A percentile compares a stretch with the other conserved stretches of the same genome.
Evolutionary conservation across 208 protist species (phyloP).

Genomic region (Leishmania tarentolae): DNA sequence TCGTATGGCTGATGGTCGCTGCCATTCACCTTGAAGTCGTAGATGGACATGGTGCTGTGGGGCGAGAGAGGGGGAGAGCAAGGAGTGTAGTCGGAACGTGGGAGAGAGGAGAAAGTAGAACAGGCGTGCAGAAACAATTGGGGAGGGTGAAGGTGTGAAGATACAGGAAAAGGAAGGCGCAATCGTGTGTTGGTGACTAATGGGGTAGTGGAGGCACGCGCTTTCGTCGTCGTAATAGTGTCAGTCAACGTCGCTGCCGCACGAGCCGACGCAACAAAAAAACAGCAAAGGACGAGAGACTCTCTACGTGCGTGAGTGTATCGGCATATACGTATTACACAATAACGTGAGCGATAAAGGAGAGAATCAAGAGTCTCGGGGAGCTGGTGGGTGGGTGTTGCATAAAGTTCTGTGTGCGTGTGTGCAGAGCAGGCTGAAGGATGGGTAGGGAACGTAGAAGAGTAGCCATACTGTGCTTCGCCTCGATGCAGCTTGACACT

Average conservation of each 20-base stretch:
- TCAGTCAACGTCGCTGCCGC: too few relatives aligned
- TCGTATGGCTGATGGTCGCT: conserved; percentile 82
- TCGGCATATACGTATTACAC: neutral
- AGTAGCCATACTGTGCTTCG: too few relatives aligned
- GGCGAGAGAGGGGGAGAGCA: neutral
- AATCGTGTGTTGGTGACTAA: neutral
- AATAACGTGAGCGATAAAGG: neutral
- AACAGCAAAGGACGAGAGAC: neutral
- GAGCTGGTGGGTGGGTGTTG: neutral
- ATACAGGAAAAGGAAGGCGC: neutral
- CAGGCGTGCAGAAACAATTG: neutral
- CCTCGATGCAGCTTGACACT: too few relatives aligned
- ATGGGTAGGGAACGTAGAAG: too few relatives aligned
- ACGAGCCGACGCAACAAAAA: neutral
- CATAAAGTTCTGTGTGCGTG: neutral
- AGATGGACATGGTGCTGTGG: conserved; percentile 57
- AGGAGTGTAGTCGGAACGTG: neutral
- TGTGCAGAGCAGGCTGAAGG: too few relatives aligned
- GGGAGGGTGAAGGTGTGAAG: neutral
- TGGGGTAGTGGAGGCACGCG: too few relatives aligned
- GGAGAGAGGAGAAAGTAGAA: neutral
- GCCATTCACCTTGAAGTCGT: conserved; percentile 76
- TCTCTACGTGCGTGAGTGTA: too few relatives aligned
- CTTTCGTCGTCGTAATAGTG: too few relatives aligned
- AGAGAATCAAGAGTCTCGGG: neutral